A percentile compares a stretch with the other conserved stretches of the same genome.
phyloP scores from a whole-genome alignment of 2,329 filamentous ascomycete species.

The Zelopaecilomyces penicillatus region DNA sequence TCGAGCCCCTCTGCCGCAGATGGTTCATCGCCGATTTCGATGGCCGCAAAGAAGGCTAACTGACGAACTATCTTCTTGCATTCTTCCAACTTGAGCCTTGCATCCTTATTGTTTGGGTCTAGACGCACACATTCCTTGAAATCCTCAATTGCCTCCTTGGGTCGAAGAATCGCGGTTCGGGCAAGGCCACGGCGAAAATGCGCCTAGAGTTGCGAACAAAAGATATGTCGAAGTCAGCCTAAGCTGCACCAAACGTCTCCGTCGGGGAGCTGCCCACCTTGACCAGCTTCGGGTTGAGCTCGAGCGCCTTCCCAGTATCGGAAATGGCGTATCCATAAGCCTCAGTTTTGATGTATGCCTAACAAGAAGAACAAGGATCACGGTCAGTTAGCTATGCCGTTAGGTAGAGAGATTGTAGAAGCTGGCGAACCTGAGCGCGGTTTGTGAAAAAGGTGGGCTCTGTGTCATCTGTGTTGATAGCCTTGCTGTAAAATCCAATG shows the following conservation, averaged over 20 bases:
- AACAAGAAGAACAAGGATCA: conserved; percentile 1
- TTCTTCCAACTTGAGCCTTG: conserved; percentile 81
- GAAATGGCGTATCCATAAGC: conserved; percentile 87
- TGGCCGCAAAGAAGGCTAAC: conserved; percentile 87
- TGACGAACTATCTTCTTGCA: conserved; percentile 93
- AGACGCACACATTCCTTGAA: conserved; percentile 86
- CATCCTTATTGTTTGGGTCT: conserved; percentile 82
- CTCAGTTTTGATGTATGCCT: conserved; percentile 94
- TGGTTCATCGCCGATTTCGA: conserved; percentile 85
- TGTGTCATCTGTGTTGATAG: conserved; percentile 73
- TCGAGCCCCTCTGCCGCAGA: conserved; percentile 88
- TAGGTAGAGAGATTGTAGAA: conserved; percentile 16
- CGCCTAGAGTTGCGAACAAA: conserved; percentile 45
- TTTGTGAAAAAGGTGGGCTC: conserved; percentile 92
- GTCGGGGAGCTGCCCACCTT: conserved; percentile 53
- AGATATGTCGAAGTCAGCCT: conserved; percentile 3
- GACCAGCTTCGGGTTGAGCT: conserved; percentile 77
- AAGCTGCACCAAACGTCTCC: background rate
- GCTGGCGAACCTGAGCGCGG: conserved; percentile 69
- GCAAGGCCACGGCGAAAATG: conserved; percentile 91
- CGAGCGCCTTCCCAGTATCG: conserved; percentile 85
- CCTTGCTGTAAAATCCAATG: conserved; percentile 75
- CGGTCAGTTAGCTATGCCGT: conserved; percentile 39
- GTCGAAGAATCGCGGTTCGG: conserved; percentile 81
- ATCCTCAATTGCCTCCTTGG: conserved; percentile 81